A percentile compares a stretch with the other conserved stretches of the same genome.
Evolutionary conservation across 2,329 filamentous ascomycete species (phyloP).

Genomic region (Cercospora zeina): DNA sequence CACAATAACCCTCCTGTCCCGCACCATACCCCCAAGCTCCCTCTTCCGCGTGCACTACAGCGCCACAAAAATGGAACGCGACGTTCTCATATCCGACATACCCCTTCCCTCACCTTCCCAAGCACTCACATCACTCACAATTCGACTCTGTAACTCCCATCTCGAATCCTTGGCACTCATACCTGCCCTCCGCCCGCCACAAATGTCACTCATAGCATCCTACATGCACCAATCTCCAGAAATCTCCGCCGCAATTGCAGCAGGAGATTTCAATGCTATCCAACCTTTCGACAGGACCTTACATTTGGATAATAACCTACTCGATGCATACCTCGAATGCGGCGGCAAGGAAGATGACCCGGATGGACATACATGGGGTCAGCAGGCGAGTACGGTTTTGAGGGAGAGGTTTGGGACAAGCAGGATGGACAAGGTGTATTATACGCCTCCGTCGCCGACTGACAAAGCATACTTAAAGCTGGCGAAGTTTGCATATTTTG

Average conservation of each 20-base stretch:
- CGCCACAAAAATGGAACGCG: constrained; percentile 53
- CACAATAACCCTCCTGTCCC: constrained; percentile 55
- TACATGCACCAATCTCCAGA: constrained; percentile 45
- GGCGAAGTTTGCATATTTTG: constrained; percentile 51
- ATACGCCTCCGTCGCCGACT: constrained; percentile 32
- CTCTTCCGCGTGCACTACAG: constrained; percentile 56
- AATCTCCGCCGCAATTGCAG: constrained; percentile 47
- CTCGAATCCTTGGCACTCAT: constrained; percentile 56
- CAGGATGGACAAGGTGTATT: constrained; percentile 58
- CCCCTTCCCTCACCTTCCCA: constrained; percentile 32
- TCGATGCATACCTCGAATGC: constrained; percentile 55
- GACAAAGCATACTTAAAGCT: constrained; percentile 43
- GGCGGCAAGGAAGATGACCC: constrained; percentile 55
- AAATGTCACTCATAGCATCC: constrained; percentile 49
- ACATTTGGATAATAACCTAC: constrained; percentile 51
- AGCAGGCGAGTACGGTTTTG: constrained; percentile 50
- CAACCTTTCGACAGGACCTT: constrained; percentile 55
- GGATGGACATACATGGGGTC: constrained; percentile 60
- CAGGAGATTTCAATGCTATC: constrained; percentile 61
- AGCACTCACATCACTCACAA: neutral
- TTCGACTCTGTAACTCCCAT: constrained; percentile 59
- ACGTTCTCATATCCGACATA: constrained; percentile 59
- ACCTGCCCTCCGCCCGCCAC: constrained; percentile 53
- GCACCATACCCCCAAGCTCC: constrained; percentile 46
- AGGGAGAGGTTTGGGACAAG: constrained; percentile 52